Conservation (phyloP, 2,329 filamentous ascomycete genomes). For the Keithomyces neogunnii region DNA sequence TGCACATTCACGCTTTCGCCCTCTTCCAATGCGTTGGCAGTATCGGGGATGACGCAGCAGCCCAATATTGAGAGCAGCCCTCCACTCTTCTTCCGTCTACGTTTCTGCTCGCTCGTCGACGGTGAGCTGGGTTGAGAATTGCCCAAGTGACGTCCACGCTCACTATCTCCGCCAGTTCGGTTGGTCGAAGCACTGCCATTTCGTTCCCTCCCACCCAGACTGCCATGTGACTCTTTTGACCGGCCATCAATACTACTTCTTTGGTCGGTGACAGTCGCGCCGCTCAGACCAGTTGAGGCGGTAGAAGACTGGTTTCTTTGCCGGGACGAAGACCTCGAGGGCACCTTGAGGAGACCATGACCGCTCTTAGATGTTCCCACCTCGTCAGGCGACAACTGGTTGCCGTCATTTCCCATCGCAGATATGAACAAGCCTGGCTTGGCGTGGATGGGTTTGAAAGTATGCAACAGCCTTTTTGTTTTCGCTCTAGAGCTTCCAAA, state of each 20-base stretch:
- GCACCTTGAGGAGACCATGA: conserved; percentile 46
- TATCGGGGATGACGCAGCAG: conserved; percentile 58
- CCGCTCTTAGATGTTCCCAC: conserved; percentile 37
- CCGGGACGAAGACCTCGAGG: conserved; percentile 53
- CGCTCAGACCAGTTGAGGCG: conserved; percentile 51
- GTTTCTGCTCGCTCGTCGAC: conserved; percentile 38
- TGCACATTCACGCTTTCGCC: conserved; percentile 46
- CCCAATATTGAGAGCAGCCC: conserved; percentile 54
- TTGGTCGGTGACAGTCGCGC: conserved; percentile 49
- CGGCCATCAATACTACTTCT: conserved; percentile 54
- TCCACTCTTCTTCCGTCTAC: conserved; percentile 47
- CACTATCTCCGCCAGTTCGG: conserved; percentile 46
- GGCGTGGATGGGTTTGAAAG: conserved; percentile 7
- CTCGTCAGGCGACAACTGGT: conserved; percentile 32
- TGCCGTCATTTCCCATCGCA: conserved; percentile 35
- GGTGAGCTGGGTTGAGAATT: conserved; percentile 46
- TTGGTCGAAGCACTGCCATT: conserved; percentile 63
- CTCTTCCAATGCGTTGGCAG: conserved; percentile 43
- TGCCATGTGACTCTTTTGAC: conserved; percentile 58
- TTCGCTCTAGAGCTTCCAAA: neutral
- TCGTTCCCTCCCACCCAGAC: conserved; percentile 52
- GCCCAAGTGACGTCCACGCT: conserved; percentile 39
- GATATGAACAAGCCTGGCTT: conserved; percentile 23
- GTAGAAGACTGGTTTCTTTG: conserved; percentile 50
- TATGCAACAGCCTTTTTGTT: neutral